Conservation (phyloP, 345 rosid species). For the Laguncularia racemosa region DNA sequence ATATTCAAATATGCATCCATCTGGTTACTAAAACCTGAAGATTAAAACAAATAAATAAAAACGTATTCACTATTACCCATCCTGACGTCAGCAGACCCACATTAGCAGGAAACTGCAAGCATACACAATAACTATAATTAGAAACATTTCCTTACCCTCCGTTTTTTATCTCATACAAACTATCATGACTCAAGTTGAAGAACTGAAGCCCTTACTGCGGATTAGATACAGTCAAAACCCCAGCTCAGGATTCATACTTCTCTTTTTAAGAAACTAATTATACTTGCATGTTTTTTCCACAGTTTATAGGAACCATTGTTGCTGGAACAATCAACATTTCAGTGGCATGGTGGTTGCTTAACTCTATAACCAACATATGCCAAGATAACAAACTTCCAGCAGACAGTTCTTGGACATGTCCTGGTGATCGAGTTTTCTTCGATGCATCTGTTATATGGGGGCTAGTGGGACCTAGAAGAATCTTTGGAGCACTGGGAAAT, state of each 20-base stretch:
- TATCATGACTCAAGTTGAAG: too few relatives aligned
- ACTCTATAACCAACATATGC: conserved; percentile 55
- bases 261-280: too few relatives aligned
- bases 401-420: conserved; percentile 79
- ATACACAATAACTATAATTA: neutral
- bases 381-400: conserved; percentile 57
- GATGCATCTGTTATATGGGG: conserved; percentile 92
- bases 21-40: too few relatives aligned
- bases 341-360: conserved; percentile 79
- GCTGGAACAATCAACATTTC: conserved; percentile 73
- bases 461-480: conserved; percentile 65
- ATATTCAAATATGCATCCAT: too few relatives aligned
- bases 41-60: too few relatives aligned
- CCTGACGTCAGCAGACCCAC: too few relatives aligned
- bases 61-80: too few relatives aligned
- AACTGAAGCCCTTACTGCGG: too few relatives aligned
- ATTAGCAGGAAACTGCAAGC: too few relatives aligned
- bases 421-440: conserved; percentile 67
- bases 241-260: too few relatives aligned
- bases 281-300: neutral
- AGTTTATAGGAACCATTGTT: conserved; percentile 79
- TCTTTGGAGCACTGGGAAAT: conserved; percentile 65
- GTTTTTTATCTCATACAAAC: too few relatives aligned
- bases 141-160: neutral
- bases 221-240: too few relatives aligned